Base-by-base conservation (phyloP, 169 alveolate genomes). In the Perkinsus chesapeaki region DNA sequence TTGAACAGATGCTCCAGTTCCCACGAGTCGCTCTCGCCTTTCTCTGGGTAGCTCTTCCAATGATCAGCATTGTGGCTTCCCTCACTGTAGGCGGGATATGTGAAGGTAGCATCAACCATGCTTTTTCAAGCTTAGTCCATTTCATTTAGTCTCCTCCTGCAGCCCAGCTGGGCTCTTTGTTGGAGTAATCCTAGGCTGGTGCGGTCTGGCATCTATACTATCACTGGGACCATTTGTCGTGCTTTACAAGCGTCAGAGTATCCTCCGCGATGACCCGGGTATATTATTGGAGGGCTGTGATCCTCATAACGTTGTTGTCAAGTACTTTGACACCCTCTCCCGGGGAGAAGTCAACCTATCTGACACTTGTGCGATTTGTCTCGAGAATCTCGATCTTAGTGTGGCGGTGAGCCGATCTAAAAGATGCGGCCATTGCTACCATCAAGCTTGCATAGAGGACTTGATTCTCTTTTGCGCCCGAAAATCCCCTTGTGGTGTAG, bases 1-100 rank as follows among this genome's bases (percentile, higher is more conserved):
- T 60, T 34, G 37, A 60, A 60, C 37, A 60, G 82, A 60, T 60
- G 82, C 82, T 60, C 27, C 82, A 60, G 82, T 60, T 60, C 82
- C 82, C 82, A 60, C 82, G 82, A 60, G 82, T 60, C 82, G 82
- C 82, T 23, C 82, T 60, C 27, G 82, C 82, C 82, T 60, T 60
- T 34, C 82, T 60, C 82, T 60, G 82, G 82, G 82, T 60, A 34
- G 82, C 82, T 34, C 82, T 60, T 20, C 82, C 82, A 60, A 60
- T 60, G 82, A 60, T 60, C 12, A 60, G 82, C 27, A 60, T 60
- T 60, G 82, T 34, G 82, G 82, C 82, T 16, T 60, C 82, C 7
- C 82, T 60, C 82, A 60, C 82, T 60, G 82, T 60, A 60, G 82
- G 82, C 12, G 82, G 82, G 82, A 60, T 60, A 12, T 60, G 82